Evolutionary conservation across 257 asterid species (phyloP).

Genomic region (Nicotiana sylvestris): DNA sequence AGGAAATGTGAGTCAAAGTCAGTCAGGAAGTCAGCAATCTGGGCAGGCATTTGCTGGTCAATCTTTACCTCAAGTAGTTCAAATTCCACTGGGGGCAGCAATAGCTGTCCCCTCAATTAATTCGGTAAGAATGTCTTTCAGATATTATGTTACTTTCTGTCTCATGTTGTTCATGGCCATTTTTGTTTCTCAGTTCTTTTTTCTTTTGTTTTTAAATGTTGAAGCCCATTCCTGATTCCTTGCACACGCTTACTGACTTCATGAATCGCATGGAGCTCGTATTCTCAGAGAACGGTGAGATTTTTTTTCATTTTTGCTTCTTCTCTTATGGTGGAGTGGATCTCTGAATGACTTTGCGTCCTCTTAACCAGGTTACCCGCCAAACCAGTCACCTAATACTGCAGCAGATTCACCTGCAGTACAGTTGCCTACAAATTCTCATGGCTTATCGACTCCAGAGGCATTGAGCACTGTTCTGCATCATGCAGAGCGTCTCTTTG

Average conservation of each 20-base stretch:
- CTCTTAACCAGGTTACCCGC: constrained; percentile 40
- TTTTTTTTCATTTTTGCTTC: constrained; percentile 9
- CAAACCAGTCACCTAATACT: constrained; percentile 41
- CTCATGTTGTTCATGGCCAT: constrained; percentile 4
- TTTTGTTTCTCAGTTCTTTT: constrained; percentile 5
- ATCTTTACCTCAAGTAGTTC: constrained; percentile 46
- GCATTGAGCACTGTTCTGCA: constrained; percentile 57
- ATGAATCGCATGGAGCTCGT: constrained; percentile 75
- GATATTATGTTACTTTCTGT: not conserved
- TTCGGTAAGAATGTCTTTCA: constrained; percentile 41
- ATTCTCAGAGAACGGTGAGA: constrained; percentile 59
- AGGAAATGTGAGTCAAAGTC: constrained; percentile 53
- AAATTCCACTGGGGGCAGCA: constrained; percentile 64
- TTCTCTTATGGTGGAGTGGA: constrained; percentile 7
- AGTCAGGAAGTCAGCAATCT: constrained; percentile 45
- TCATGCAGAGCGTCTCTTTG: constrained; percentile 66
- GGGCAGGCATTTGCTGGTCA: constrained; percentile 54
- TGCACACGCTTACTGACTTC: constrained; percentile 74
- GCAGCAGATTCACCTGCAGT: constrained; percentile 31
- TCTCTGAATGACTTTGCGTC: constrained; percentile 6
- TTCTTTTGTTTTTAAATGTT: constrained; percentile 12
- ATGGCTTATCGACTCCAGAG: constrained; percentile 60
- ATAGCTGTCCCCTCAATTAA: constrained; percentile 61
- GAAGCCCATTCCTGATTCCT: constrained; percentile 92
- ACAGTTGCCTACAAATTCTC: constrained; percentile 57